Percentiles rank a stretch among this genome's conserved stretches.
Evolutionary conservation across 2,329 filamentous ascomycete species (phyloP).

Genomic region (Clarireedia hainanense): DNA sequence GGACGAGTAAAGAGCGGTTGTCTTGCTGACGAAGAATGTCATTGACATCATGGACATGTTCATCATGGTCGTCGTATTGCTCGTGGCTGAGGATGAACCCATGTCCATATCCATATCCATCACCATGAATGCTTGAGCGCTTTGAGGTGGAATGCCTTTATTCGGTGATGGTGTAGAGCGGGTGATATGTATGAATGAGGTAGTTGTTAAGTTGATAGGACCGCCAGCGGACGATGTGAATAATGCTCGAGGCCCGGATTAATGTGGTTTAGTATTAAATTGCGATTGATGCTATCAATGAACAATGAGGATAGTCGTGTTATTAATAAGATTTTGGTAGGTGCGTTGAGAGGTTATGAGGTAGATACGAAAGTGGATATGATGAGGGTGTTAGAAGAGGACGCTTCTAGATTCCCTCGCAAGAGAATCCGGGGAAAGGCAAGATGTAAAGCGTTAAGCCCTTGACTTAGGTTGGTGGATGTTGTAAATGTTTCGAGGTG

Average conservation of each 20-base stretch:
- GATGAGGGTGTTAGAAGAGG: slow-evolving; percentile 1
- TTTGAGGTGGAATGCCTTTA: not conserved
- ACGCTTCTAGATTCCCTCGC: slow-evolving; percentile 5
- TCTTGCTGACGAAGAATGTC: slow-evolving; percentile 57
- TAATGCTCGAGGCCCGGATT: not conserved
- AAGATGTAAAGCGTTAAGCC: not conserved
- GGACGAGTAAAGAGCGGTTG: slow-evolving; percentile 57
- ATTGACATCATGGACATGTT: slow-evolving; percentile 39
- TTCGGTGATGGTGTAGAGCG: not conserved
- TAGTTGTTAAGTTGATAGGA: slow-evolving; percentile 5
- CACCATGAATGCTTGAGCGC: not conserved
- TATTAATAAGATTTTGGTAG: slow-evolving; percentile 1
- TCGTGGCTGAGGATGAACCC: slow-evolving; percentile 7
- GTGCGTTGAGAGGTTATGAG: slow-evolving; percentile 17
- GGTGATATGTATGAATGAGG: not conserved
- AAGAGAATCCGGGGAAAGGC: not conserved
- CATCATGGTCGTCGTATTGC: slow-evolving; percentile 41
- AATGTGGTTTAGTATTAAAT: not conserved
- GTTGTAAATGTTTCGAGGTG: not conserved
- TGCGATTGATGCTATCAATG: not conserved
- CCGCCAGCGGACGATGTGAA: slow-evolving; percentile 3
- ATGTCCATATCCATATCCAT: slow-evolving; percentile 16
- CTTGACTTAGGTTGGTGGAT: no score
- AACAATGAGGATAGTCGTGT: not conserved
- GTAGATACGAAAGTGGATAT: slow-evolving; percentile 9